Evolutionary conservation across 2,329 filamentous ascomycete species (phyloP).

Genomic region (Fusarium udum): DNA sequence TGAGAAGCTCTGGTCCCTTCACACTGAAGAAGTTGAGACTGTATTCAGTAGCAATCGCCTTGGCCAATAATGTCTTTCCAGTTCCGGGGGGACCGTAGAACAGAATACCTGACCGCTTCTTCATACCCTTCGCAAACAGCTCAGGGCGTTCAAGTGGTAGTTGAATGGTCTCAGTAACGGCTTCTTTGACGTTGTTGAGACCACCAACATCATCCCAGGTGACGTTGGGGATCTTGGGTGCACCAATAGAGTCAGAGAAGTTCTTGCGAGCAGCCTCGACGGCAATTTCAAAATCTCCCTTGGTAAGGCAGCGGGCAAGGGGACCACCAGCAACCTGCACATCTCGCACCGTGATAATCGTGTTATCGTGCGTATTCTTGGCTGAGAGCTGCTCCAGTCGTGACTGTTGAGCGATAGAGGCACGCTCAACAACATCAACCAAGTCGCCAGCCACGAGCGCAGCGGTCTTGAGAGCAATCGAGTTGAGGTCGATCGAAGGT

Average conservation of each 20-base stretch:
- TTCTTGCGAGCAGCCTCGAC: slow-evolving; percentile 97
- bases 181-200: slow-evolving; percentile 91
- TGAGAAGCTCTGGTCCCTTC: slow-evolving; percentile 89
- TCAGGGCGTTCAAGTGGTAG: slow-evolving; percentile 90
- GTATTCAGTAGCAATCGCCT: slow-evolving; percentile 93
- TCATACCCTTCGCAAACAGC: slow-evolving; percentile 96
- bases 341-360: slow-evolving; percentile 75
- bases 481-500: slow-evolving; percentile 82
- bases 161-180: slow-evolving; percentile 96
- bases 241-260: slow-evolving; percentile 96
- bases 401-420: slow-evolving; percentile 77
- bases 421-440: slow-evolving; percentile 92
- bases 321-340: slow-evolving; percentile 89
- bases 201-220: slow-evolving; percentile 97
- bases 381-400: slow-evolving; percentile 78
- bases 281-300: slow-evolving; percentile 87
- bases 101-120: slow-evolving; percentile 92
- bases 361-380: slow-evolving; percentile 51
- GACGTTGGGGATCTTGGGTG: slow-evolving; percentile 97
- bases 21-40: slow-evolving; percentile 95
- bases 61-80: slow-evolving; percentile 90
- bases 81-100: slow-evolving; percentile 94
- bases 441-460: slow-evolving; percentile 94
- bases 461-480: slow-evolving; percentile 92
- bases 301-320: slow-evolving; percentile 79